Evolutionary conservation across 106 monocot species (phyloP), one percentile per base, ranked within the genome.

Genomic region (Apostasia shenzhenica): DNA sequence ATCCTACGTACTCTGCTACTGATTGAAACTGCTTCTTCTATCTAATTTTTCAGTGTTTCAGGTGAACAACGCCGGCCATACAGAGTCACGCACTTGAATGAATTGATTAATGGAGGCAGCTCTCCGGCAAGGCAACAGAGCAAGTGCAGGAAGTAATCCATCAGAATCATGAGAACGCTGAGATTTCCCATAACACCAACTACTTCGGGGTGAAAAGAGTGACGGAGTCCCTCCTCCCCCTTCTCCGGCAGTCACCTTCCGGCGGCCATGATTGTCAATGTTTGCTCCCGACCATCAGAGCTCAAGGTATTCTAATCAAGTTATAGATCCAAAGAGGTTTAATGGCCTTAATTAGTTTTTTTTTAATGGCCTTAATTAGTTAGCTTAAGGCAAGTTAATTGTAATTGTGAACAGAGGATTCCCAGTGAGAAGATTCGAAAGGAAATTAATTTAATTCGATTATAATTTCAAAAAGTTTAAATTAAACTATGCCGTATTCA

Each of bases 201-300:
- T 26, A 26, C 26, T 26, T 26, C 26, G 26, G 26, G 26, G 26
- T 86, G 42, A 77, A 82, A 59, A 62, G 86, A 68, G 77, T 84
- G 42, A 83, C 79, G 2, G 93, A 93, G 70, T 85, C 81, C 9
- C 84, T 93, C 14, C 61, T 89, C 41, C 86, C 93, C 56, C 80
- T 89, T 3, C 79, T 89, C 11, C 64, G 76, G 54, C 80, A 73
- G n/a, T 94, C 89, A 80, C 82, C 11, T 84, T 91, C 26, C 26
- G 26, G 26, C 26, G 26, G 26, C 26, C 26, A 26, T 26, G 26
- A 26, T 26, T 26, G 26, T 26, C 13, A 91, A 84, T 47, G 58
- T 80, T 14, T 84, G 87, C 2, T 91, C 91, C 48, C 77, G 78
- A 43, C 49, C 72, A 67, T 86, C 83, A 41, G 86, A 86, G 45